Conservation (phyloP, 169 alveolate species). For the Plasmodium sp. region DNA sequence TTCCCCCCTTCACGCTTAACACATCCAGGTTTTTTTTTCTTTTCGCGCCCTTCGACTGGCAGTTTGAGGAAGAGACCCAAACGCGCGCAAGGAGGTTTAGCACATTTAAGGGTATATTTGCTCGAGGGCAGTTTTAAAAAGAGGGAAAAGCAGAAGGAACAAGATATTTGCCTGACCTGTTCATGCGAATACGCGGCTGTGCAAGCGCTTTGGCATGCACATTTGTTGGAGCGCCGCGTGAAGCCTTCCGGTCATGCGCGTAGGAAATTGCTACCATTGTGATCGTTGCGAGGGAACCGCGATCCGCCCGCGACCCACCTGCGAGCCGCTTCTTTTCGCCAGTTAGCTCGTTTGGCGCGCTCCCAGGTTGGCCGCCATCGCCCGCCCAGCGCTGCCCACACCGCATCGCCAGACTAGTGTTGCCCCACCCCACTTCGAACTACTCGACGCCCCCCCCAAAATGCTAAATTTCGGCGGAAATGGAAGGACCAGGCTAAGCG, state of each 20-base stretch:
- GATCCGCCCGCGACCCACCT: neutral
- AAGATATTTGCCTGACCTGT: neutral
- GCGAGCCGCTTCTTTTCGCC: neutral
- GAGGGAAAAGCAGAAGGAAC: neutral
- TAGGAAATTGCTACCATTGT: neutral
- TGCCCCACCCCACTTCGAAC: neutral
- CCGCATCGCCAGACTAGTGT: neutral
- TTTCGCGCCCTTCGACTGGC: neutral
- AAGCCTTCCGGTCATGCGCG: neutral
- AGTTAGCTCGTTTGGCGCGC: neutral
- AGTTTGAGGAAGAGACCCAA: neutral
- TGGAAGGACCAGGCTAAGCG: constrained; percentile 15
- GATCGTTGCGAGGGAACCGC: neutral
- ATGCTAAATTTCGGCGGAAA: constrained; percentile 5
- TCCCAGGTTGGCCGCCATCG: neutral
- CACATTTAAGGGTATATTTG: neutral
- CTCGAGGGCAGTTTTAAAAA: neutral
- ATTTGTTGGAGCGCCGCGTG: neutral
- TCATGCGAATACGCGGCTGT: neutral
- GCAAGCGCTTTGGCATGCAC: neutral
- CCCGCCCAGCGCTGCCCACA: neutral
- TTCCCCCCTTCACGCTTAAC: neutral
- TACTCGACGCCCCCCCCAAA: neutral
- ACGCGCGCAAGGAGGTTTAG: neutral
- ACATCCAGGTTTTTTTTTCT: neutral